Percentiles rank a stretch among this genome's conserved stretches.
phyloP scores from a whole-genome alignment of 192 early-diverging fungal species.

The Diversispora epigaea region DNA sequence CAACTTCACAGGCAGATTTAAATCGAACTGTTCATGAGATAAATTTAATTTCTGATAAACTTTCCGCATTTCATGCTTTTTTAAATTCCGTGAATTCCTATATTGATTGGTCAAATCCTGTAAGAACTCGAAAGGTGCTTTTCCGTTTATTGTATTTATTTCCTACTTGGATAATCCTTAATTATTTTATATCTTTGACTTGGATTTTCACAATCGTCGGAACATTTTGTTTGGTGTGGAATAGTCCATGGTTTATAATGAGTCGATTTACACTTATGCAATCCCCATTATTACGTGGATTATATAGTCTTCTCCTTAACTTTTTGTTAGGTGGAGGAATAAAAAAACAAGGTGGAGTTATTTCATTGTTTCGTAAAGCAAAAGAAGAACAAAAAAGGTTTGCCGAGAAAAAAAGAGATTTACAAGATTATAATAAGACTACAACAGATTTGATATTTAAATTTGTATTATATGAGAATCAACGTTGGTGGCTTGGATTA shows the following conservation, averaged over 20 bases:
- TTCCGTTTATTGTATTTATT: slow-evolving; percentile 33
- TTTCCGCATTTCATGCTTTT: slow-evolving; percentile 37
- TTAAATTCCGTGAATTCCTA: slow-evolving; percentile 34
- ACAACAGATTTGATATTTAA: slow-evolving; percentile 43
- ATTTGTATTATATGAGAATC: slow-evolving; percentile 54
- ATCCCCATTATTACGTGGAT: slow-evolving; percentile 34
- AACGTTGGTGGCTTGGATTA: slow-evolving; percentile 59
- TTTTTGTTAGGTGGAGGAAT: slow-evolving; percentile 33
- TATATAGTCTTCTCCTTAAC: slow-evolving; percentile 36
- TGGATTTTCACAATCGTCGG: slow-evolving; percentile 37
- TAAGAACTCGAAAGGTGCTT: slow-evolving; percentile 33
- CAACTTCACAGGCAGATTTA: slow-evolving; percentile 39
- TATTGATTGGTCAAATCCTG: slow-evolving; percentile 44
- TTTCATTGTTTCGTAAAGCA: slow-evolving; percentile 41
- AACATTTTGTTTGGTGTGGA: slow-evolving; percentile 43
- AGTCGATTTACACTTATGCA: slow-evolving; percentile 39
- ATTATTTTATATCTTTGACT: slow-evolving; percentile 41
- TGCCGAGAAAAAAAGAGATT: slow-evolving; percentile 24
- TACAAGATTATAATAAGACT: slow-evolving; percentile 33
- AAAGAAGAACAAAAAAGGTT: slow-evolving; percentile 40
- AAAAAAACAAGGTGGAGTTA: slow-evolving; percentile 26
- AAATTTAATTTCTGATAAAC: slow-evolving; percentile 44
- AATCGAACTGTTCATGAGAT: slow-evolving; percentile 43
- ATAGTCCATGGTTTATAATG: slow-evolving; percentile 46
- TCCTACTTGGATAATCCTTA: slow-evolving; percentile 42